phyloP scores from a whole-genome alignment of 164 flowering plant species.

The Annona squamosa region DNA sequence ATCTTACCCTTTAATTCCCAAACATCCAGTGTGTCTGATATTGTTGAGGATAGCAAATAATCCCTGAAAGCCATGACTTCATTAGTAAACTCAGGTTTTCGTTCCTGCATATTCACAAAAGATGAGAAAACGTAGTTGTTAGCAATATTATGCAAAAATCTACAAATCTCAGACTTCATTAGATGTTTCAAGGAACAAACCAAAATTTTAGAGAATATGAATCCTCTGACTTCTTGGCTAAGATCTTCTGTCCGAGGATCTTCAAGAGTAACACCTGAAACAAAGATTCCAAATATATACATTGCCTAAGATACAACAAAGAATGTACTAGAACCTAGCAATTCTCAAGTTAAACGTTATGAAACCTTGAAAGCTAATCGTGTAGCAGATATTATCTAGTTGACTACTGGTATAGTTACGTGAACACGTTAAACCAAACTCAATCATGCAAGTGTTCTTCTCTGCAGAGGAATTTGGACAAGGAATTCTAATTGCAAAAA shows the following conservation, averaged over 20 bases:
- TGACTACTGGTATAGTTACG: no score
- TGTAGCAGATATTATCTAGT: no score
- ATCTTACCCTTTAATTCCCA: slow-evolving; percentile 89
- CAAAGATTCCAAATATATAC: not conserved
- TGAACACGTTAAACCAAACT: no score
- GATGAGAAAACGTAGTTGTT: not conserved
- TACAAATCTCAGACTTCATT: not conserved
- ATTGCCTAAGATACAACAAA: not conserved
- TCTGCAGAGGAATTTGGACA: no score
- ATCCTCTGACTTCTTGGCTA: slow-evolving; percentile 93
- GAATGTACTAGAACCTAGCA: not conserved
- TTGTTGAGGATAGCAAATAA: slow-evolving; percentile 70
- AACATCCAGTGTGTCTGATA: slow-evolving; percentile 90
- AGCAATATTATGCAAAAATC: not conserved
- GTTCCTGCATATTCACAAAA: slow-evolving; percentile 47
- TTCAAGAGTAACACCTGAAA: slow-evolving; percentile 79
- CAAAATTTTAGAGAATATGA: slow-evolving; percentile 84
- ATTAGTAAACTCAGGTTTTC: slow-evolving; percentile 71
- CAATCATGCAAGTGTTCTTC: no score
- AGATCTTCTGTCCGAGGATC: slow-evolving; percentile 97
- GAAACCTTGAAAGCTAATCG: no score
- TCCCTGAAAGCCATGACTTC: slow-evolving; percentile 92
- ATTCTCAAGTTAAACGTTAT: not conserved
- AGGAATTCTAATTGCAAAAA: no score
- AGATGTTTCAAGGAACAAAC: slow-evolving; percentile 34